Base-by-base conservation (phyloP, 2,329 filamentous ascomycete genomes). In the Fusarium abutilonis region DNA sequence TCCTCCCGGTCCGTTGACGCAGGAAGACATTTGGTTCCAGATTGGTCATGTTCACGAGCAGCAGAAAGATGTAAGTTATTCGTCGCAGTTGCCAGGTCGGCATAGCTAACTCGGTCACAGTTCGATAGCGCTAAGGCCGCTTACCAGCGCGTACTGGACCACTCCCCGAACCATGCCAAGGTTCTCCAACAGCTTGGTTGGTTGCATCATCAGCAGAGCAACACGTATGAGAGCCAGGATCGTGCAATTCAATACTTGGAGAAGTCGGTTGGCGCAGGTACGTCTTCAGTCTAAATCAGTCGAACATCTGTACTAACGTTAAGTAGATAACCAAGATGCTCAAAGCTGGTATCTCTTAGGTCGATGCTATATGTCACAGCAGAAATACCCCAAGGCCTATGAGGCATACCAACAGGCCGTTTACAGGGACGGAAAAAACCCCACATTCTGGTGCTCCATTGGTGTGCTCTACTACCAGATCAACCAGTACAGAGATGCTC, bases 11-110 rank as follows among this genome's bases (percentile, higher is more conserved):
- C 95, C 95, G 3, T 78, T 99, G 69, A 97, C 93, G 0, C 93
- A 98, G 75, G 94, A 98, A 76, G 95, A 99, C 70, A 99, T 99
- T 59, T 98, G 94, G 94, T 99, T 99, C 81, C 95, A 99, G 77
- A 98, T 99, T 73, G 95, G 95, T 23, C 95, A 99, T 76, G 95
- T 99, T 45, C 93, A 99, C 72, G 95, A 99, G 75, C 95, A 98
- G 73, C 94, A 98, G 77, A 98, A 98, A 83, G 95, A 99, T 72
- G 93, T 97, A 83, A 79, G 14, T n/a, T 13, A 3, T n/a, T 8
- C 14, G n/a, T n/a, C 5, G 14, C 11, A 10, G 15, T 1, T 10
- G 28, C 19, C 6, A 10, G 15, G 10, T 38, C 31, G 7, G n/a
- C 79, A 48, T 79, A 62, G 56, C 67, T 78, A 57, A 80, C 75